These are phyloP conservation scores for Wickerhamomyces chambardii DNA, from an alignment of 805 yeast genomes.

Conservation along the genomic window DNA sequence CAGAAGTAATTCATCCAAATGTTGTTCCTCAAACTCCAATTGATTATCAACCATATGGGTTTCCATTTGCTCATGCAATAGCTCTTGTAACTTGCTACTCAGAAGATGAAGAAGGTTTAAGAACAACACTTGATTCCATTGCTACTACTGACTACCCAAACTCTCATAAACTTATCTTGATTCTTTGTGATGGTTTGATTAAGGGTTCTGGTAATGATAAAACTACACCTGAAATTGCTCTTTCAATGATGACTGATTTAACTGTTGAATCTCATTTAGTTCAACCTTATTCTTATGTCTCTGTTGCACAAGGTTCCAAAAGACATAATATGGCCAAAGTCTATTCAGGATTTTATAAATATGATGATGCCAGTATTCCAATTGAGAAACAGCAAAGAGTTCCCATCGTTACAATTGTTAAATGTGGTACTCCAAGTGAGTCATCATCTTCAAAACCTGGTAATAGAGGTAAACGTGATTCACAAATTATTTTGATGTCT, in stretches of 20 bases:
- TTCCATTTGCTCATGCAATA: slow-evolving; percentile 66
- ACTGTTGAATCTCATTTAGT: slow-evolving; percentile 67
- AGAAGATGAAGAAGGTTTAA: slow-evolving; percentile 78
- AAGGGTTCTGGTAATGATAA: slow-evolving; percentile 89
- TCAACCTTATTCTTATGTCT: slow-evolving; percentile 78
- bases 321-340: slow-evolving; percentile 98
- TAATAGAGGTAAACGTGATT: slow-evolving; percentile 93
- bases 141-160: slow-evolving; percentile 96
- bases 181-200: slow-evolving; percentile 89
- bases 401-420: slow-evolving; percentile 71
- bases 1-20: slow-evolving; percentile 60
- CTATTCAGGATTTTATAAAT: slow-evolving; percentile 88
- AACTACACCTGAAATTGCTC: slow-evolving; percentile 84
- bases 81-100: slow-evolving; percentile 90
- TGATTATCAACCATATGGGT: slow-evolving; percentile 79
- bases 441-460: slow-evolving; percentile 71
- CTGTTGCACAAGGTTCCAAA: slow-evolving; percentile 90
- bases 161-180: slow-evolving; percentile 79
- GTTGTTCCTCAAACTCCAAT: slow-evolving; percentile 89
- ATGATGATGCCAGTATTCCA: slow-evolving; percentile 68
- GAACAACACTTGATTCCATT: slow-evolving; percentile 85
- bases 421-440: slow-evolving; percentile 84
- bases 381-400: slow-evolving; percentile 77
- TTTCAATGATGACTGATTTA: slow-evolving; percentile 81
- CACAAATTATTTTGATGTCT: slow-evolving; percentile 86